phyloP scores from a whole-genome alignment of 768 basidiomycete genomes.

The Kwoniella sp. region DNA sequence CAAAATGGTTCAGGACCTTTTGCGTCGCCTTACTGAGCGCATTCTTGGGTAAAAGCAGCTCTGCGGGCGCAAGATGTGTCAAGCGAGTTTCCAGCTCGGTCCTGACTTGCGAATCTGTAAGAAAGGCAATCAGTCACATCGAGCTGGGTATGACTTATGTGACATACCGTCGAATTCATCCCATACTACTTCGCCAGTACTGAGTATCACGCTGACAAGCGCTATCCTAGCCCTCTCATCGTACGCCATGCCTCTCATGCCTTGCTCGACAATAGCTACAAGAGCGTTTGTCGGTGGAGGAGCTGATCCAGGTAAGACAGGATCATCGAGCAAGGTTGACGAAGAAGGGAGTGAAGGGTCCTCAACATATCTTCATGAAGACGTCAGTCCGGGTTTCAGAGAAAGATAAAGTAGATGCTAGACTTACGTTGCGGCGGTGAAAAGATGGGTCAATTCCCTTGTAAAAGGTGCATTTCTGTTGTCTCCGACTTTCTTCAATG shows the following conservation, averaged over 20 bases:
- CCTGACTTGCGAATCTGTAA: conserved; percentile 74
- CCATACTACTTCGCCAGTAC: conserved; percentile 90
- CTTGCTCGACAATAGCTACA: conserved; percentile 70
- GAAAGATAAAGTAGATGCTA: not conserved
- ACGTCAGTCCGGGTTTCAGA: not conserved
- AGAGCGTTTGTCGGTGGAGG: conserved; percentile 67
- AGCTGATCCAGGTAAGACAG: conserved; percentile 53
- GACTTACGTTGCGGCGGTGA: conserved; percentile 82
- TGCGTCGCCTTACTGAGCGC: conserved; percentile 70
- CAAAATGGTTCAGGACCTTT: conserved; percentile 73
- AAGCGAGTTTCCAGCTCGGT: conserved; percentile 88
- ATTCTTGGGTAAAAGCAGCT: conserved; percentile 68
- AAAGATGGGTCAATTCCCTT: conserved; percentile 68
- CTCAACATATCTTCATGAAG: conserved; percentile 72
- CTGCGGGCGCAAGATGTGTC: conserved; percentile 78
- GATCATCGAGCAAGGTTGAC: conserved; percentile 54
- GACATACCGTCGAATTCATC: conserved; percentile 78
- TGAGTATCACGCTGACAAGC: conserved; percentile 76
- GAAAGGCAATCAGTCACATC: not conserved
- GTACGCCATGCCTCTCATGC: conserved; percentile 57
- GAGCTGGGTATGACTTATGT: not conserved
- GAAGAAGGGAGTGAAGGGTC: conserved; percentile 50
- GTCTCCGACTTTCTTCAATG: conserved; percentile 55
- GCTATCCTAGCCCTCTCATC: conserved; percentile 64
- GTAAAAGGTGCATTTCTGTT: conserved; percentile 56